Conservation (phyloP, 2,329 filamentous ascomycete species). For the Mycosphaerella sp. region DNA sequence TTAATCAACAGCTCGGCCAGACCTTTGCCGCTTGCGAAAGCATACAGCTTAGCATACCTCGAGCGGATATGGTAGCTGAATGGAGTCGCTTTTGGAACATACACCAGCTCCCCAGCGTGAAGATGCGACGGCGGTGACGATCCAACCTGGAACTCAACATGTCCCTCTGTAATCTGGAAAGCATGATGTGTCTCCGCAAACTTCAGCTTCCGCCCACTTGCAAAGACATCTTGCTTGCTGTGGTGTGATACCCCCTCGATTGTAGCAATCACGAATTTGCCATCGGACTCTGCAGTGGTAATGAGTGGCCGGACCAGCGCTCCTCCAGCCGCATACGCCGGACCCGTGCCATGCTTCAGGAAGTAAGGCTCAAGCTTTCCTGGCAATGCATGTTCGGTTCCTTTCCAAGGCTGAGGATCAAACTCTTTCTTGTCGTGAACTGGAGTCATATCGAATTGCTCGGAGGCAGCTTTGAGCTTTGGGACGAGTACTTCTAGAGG, state of each 20-base stretch:
- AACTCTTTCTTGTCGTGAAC: slow-evolving; percentile 45
- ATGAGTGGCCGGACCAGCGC: slow-evolving; percentile 46
- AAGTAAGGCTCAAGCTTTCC: slow-evolving; percentile 44
- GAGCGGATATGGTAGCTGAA: slow-evolving; percentile 44
- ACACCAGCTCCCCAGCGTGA: slow-evolving; percentile 45
- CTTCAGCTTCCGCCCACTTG: slow-evolving; percentile 31
- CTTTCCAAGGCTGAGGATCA: slow-evolving; percentile 40
- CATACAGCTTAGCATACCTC: slow-evolving; percentile 43
- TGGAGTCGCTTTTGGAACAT: slow-evolving; percentile 43
- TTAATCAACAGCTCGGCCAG: slow-evolving; percentile 42
- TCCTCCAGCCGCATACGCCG: slow-evolving; percentile 43
- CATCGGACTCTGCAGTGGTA: slow-evolving; percentile 43
- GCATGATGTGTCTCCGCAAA: slow-evolving; percentile 49
- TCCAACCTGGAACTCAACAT: slow-evolving; percentile 39
- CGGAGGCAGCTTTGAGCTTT: slow-evolving; percentile 51
- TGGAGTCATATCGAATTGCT: slow-evolving; percentile 52
- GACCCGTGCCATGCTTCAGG: slow-evolving; percentile 46
- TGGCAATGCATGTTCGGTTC: slow-evolving; percentile 38
- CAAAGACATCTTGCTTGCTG: slow-evolving; percentile 31
- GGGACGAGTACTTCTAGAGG: slow-evolving; percentile 47
- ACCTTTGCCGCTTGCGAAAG: slow-evolving; percentile 46
- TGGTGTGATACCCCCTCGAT: slow-evolving; percentile 44
- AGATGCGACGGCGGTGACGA: slow-evolving; percentile 34
- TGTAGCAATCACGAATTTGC: slow-evolving; percentile 49
- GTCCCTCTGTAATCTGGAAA: slow-evolving; percentile 45